These are phyloP conservation scores for Pythium angustatum DNA, from an alignment of 352 stramenopile species.

Conservation along the genomic window DNA sequence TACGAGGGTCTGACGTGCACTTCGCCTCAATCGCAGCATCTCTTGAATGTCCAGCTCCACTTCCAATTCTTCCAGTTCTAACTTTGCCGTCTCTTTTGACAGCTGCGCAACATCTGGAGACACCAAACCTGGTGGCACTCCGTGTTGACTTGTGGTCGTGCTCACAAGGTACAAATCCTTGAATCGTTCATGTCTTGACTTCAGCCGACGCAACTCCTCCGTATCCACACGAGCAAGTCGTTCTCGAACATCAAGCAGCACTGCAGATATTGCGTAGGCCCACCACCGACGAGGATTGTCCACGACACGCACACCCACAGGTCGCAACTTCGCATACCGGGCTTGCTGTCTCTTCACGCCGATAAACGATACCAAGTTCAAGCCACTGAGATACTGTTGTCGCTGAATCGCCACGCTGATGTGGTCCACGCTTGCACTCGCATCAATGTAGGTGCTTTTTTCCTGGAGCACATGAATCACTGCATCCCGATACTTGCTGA, in stretches of 20 bases:
- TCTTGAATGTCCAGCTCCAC: constrained; percentile 69
- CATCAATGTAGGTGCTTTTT: constrained; percentile 88
- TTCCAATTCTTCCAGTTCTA: constrained; percentile 70
- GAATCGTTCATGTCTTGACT: constrained; percentile 50
- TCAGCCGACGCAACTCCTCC: constrained; percentile 41
- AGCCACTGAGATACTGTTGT: constrained; percentile 71
- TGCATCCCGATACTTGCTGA: constrained; percentile 73
- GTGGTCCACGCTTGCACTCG: constrained; percentile 67
- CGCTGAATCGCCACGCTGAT: constrained; percentile 65
- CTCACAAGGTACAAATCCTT: constrained; percentile 57
- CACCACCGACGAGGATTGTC: constrained; percentile 68
- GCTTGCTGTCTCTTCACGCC: constrained; percentile 59
- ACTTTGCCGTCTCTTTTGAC: constrained; percentile 47
- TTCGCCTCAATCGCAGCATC: constrained; percentile 58
- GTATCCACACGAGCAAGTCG: constrained; percentile 72
- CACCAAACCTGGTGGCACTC: constrained; percentile 41
- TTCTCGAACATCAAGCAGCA: constrained; percentile 73
- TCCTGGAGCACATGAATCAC: constrained; percentile 85
- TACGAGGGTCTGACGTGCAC: constrained; percentile 51
- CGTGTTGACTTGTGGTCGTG: constrained; percentile 22
- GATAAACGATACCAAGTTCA: constrained; percentile 77
- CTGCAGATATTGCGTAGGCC: constrained; percentile 71
- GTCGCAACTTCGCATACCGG: constrained; percentile 60
- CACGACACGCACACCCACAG: constrained; percentile 40
- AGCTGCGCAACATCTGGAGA: constrained; percentile 40